phyloP scores from a whole-genome alignment of 441 rosid species.

The Pelargonium fulgidum region DNA sequence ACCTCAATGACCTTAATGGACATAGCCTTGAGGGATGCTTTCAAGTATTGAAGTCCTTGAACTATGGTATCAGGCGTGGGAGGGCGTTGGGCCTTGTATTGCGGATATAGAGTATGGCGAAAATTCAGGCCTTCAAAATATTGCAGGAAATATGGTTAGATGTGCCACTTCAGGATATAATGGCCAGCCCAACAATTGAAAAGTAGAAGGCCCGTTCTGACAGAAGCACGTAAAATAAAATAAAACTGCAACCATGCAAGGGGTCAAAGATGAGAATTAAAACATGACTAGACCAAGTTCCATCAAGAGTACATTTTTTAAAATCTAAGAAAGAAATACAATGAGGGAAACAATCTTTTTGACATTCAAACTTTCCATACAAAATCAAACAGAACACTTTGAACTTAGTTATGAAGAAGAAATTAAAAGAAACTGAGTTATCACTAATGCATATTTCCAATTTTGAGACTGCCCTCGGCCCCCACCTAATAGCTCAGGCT shows the following conservation, averaged over 20 bases:
- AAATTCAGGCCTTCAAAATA: slow-evolving; percentile 63
- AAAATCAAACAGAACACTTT: not conserved
- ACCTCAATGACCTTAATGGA: slow-evolving; percentile 94
- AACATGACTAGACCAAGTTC: not conserved
- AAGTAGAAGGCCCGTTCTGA: not conserved
- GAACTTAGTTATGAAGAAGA: not conserved
- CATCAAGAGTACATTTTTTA: not conserved
- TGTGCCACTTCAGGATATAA: not conserved
- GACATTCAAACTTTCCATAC: not conserved
- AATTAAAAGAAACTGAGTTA: not conserved
- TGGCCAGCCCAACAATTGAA: not conserved
- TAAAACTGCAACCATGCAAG: not conserved
- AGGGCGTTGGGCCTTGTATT: slow-evolving; percentile 88
- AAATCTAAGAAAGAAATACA: not conserved
- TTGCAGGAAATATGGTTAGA: not conserved
- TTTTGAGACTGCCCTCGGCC: not conserved
- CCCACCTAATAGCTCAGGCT: not conserved
- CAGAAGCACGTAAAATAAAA: not conserved
- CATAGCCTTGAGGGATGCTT: slow-evolving; percentile 95
- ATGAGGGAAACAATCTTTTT: not conserved
- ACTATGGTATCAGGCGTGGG: slow-evolving; percentile 95
- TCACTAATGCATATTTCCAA: not conserved
- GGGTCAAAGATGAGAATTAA: not conserved
- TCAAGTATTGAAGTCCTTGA: slow-evolving; percentile 89
- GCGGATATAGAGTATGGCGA: slow-evolving; percentile 81